Base-by-base conservation (phyloP, 176 grass and related monocot species). In the Calamus simplicifolius region DNA sequence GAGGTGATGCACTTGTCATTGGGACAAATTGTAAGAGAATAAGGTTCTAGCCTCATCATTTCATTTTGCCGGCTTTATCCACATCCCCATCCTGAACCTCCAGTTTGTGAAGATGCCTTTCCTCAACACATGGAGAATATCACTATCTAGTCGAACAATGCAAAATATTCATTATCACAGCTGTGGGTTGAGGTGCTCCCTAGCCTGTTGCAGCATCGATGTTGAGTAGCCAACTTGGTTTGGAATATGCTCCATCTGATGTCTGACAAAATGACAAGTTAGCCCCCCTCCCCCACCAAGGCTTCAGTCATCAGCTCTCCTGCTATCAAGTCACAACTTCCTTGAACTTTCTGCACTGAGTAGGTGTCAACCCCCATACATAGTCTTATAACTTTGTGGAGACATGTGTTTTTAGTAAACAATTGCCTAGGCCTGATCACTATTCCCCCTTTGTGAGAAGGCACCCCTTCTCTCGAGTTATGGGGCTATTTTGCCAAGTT, bases 311-410 rank as follows among this genome's bases (percentile, higher is more conserved):
- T 16, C 4, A 18, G 0, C 60, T 63, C 16, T 17, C 60, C 2
- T 63, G 29, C 25, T 30, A 50, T 49, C 12, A 62, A 17, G 30
- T 63, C 6, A 59, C 57, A 63, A 63, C 6, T 63, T 63, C 17
- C 35, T 63, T 49, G 60, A 63, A 6, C 31, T 63, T 63, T 1
- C 15, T n/a, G 35, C n/a, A 49, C 25, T 59, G 2, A 8, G 25
- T n/a, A 59, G 4, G 3, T 14, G 4, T 59, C 13, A 59, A 1
- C 57, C 14, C 27, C 27, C 17, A 38, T 43, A 6, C 12, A 61
- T 43, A 16, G 27, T 61, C 16, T 43, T 43, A 43, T 6, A 3
- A 43, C 58, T 43, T 61, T 61, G 1, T 0, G 8, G 58, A 35
- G 14, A 29, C 5, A 16, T 7, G 18, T 29, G 15, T 61, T 35